Percentiles rank a stretch among this genome's conserved stretches.
Evolutionary conservation across 1,284 basidiomycete genomes (phyloP).

Genomic region (Rhodotorula sp.): DNA sequence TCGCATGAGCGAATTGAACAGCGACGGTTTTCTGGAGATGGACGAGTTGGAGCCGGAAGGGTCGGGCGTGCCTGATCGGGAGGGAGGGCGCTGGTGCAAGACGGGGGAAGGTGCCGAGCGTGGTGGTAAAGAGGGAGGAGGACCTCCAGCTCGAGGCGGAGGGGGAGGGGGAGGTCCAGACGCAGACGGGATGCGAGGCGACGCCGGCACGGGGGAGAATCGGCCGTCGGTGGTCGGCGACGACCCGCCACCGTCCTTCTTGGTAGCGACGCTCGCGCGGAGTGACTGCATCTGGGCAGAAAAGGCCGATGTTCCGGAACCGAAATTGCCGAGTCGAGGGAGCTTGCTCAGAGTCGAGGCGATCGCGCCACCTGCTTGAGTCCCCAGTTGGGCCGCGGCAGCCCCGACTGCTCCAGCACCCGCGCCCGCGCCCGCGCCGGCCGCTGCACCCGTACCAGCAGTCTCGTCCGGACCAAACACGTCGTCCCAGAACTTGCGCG

Average conservation of each 20-base stretch:
- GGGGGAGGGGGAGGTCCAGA: not conserved
- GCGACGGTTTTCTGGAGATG: conserved; percentile 16
- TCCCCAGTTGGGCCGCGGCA: not conserved
- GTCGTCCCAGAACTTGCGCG: conserved; percentile 40
- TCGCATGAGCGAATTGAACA: conserved; percentile 33
- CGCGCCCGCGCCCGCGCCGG: not conserved
- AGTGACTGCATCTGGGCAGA: conserved; percentile 4
- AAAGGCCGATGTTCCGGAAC: not conserved
- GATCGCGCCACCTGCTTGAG: not conserved
- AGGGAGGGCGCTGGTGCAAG: not conserved
- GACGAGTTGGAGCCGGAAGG: not conserved
- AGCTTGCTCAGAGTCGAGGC: not conserved
- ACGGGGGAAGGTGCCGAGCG: not conserved
- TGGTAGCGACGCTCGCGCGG: not conserved
- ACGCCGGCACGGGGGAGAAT: not conserved
- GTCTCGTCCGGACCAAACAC: conserved; percentile 32
- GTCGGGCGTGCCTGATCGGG: not conserved
- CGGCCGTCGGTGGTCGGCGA: not conserved
- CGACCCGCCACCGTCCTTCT: not conserved
- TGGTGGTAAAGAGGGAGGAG: not conserved
- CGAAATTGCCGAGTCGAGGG: not conserved
- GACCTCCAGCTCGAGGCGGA: not conserved
- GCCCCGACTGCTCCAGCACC: not conserved
- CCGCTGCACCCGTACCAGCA: not conserved
- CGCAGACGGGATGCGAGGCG: not conserved